A percentile compares a stretch with the other conserved stretches of the same genome.
Evolutionary conservation across 768 basidiomycete genomes (phyloP).

Genomic region (Dentipellis fragilis): DNA sequence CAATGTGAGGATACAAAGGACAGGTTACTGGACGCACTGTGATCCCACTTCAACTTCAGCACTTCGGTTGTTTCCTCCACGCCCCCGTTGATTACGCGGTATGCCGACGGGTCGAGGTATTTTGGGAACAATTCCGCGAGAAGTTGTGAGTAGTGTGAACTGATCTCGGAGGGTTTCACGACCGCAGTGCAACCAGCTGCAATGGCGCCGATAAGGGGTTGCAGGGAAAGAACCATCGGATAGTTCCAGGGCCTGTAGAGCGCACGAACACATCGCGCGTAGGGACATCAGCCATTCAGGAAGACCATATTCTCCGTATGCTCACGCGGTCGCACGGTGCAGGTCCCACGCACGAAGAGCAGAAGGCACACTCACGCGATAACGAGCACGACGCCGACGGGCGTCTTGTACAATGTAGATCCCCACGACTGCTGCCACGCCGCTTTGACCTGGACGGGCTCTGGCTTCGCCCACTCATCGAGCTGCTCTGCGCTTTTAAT

Average conservation of each 20-base stretch:
- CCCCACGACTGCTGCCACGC: conserved; percentile 12
- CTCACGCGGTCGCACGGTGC: neutral
- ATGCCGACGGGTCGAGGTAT: conserved; percentile 42
- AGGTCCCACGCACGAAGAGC: neutral
- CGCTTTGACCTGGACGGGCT: conserved; percentile 4
- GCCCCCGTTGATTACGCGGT: conserved; percentile 36
- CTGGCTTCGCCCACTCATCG: conserved; percentile 15
- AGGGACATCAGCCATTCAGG: neutral
- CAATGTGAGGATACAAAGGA: too few relatives aligned
- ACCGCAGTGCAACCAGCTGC: conserved; percentile 62
- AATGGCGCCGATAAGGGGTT: conserved; percentile 61
- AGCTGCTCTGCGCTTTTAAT: conserved; percentile 12
- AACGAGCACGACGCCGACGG: conserved; percentile 17
- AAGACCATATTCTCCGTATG: too few relatives aligned
- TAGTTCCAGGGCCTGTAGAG: conserved; percentile 55
- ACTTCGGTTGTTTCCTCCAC: conserved; percentile 14
- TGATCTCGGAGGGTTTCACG: conserved; percentile 58
- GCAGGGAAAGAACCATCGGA: conserved; percentile 42
- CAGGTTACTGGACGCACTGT: conserved; percentile 1
- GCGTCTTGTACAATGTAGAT: conserved; percentile 12
- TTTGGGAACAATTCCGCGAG: conserved; percentile 45
- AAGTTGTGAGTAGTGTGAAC: conserved; percentile 37
- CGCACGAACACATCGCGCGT: neutral
- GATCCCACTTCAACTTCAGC: conserved; percentile 33
- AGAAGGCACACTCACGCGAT: conserved; percentile 9